Evolutionary conservation across 257 asterid species (phyloP), one percentile per base, ranked within the genome.

Genomic region (Apocynum venetum): DNA sequence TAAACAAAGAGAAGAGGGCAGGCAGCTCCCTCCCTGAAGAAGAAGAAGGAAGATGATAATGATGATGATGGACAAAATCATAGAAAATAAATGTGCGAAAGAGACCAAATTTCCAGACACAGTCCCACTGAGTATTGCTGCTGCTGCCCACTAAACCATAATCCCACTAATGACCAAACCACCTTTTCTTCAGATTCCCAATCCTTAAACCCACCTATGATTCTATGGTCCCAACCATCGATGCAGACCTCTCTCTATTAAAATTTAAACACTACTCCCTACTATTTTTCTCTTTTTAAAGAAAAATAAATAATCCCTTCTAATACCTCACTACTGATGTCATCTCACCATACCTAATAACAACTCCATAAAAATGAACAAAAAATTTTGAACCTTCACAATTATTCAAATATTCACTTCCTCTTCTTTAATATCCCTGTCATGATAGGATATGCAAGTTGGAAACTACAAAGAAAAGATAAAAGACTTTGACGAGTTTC

Each of bases 151-250:
- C 80, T 84, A 80, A 68, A 59, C 82, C 75, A 82, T 76, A 76
- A 59, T 76, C 61, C 83, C 91, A 86, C 87, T 73, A 80, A 78
- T 76, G 82, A 71, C 81, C 88, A 83, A 84, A 85, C 53, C 86
- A 85, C 77, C 85, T 86, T 89, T 86, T 72, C 77, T 80, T 57
- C 35, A 67, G 85, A 82, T 78, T 84, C 84, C 90, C 90, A 88
- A 87, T 80, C 88, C 49, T 76, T n/a, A 69, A 87, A 15, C 88
- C 85, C 48, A 38, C 96, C 91, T 80, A 82, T 83, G 92, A 90
- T 89, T 89, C 91, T 87, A 82, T 84, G 91, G 90, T 79, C 93
- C 95, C 89, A 77, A 81, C 78, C 5, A 57, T 19, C 76, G 91
- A 88, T 81, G 84, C 83, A 66, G 89, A 84, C 92, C 78, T 74